Evolutionary conservation across 768 basidiomycete species (phyloP).

Genomic region (Tulasnella sp.): DNA sequence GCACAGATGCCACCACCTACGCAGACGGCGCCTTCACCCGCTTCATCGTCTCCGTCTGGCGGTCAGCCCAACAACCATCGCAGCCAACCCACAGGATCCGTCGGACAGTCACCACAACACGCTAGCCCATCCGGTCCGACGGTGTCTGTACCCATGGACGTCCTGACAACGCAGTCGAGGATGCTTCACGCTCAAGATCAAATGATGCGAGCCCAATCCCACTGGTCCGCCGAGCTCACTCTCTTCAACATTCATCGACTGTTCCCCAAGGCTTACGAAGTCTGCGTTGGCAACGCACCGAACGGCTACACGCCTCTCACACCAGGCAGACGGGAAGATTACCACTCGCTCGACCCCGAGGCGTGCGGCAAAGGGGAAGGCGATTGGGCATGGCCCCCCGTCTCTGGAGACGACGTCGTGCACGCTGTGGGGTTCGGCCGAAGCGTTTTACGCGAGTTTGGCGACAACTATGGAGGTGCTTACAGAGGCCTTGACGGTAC

Average conservation of each 20-base stretch:
- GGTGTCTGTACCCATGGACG: not conserved
- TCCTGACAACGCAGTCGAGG: not conserved
- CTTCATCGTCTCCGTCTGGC: constrained; percentile 7
- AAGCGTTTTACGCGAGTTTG: constrained; percentile 9
- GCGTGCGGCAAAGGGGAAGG: constrained; percentile 5
- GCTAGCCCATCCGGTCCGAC: not conserved
- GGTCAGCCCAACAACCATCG: not conserved
- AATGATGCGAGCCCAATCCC: not conserved
- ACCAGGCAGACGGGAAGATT: constrained; percentile 3
- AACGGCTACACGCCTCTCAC: not conserved
- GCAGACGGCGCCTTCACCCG: constrained; percentile 6
- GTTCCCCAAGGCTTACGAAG: constrained; percentile 6
- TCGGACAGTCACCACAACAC: constrained; percentile 6
- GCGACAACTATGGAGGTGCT: not conserved
- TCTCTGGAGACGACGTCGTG: constrained; percentile 6
- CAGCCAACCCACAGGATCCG: not conserved
- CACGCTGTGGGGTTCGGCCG: constrained; percentile 12
- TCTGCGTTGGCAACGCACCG: constrained; percentile 4
- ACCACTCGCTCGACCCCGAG: not conserved
- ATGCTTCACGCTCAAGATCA: constrained; percentile 2
- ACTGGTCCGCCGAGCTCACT: not conserved
- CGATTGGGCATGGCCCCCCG: constrained; percentile 11
- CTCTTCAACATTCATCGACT: not conserved
- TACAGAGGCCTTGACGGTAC: constrained; percentile 6
- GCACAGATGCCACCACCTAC: not conserved